Percentiles rank a stretch among this genome's conserved stretches.
Evolutionary conservation across 306 rosid species (phyloP).

Genomic region (Rubus parviflorus): DNA sequence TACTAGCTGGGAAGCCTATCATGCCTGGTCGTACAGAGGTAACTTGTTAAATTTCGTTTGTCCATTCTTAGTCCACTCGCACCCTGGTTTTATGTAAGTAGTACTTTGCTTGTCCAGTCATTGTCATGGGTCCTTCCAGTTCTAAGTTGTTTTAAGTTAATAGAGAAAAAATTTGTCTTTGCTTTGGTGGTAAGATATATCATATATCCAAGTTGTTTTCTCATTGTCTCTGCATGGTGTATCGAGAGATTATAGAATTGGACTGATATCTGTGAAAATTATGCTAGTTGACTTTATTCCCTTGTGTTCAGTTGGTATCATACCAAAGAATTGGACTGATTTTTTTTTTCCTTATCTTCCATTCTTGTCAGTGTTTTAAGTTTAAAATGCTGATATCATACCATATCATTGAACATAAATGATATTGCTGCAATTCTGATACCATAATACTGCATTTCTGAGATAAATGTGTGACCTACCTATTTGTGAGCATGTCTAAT

Average conservation of each 20-base stretch:
- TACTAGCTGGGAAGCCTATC: conserved; percentile 90
- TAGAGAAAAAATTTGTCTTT: too few relatives aligned
- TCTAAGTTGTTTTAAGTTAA: too few relatives aligned
- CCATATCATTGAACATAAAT: neutral
- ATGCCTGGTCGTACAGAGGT: conserved; percentile 99
- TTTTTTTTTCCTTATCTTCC: neutral
- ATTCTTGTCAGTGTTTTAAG: neutral
- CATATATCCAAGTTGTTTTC: neutral
- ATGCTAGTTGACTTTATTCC: neutral
- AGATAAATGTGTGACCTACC: conserved; percentile 6
- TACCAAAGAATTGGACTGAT: too few relatives aligned
- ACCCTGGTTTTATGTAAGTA: neutral
- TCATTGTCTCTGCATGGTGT: neutral
- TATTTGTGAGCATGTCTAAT: conserved; percentile 16
- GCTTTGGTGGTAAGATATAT: too few relatives aligned
- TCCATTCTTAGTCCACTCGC: neutral
- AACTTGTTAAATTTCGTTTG: conserved; percentile 27
- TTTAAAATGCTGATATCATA: conserved; percentile 1
- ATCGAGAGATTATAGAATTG: neutral
- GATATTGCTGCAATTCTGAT: neutral
- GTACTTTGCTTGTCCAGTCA: neutral
- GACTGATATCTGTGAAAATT: neutral
- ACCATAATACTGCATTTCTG: neutral
- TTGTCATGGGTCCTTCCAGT: neutral
- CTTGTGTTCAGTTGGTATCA: conserved; percentile 3